Conservation (phyloP, 2,329 filamentous ascomycete species). For the Leptodontidium sp. region DNA sequence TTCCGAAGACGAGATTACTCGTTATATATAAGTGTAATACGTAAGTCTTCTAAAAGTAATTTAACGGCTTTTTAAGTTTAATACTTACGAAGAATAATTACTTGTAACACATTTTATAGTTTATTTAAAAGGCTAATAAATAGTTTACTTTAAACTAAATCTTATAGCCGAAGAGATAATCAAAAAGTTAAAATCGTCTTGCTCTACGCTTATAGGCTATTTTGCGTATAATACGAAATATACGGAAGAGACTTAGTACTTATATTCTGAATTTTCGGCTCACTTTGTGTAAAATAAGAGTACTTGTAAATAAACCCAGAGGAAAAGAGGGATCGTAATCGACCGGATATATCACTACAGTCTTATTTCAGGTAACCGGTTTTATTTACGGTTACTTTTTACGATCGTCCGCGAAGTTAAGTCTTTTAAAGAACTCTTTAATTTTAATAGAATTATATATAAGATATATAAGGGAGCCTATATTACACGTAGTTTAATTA, state of each 20-base stretch:
- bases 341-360: not conserved
- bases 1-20: not conserved
- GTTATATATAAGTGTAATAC: not conserved
- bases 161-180: not conserved
- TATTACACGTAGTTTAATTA: not conserved
- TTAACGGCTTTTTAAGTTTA: not conserved
- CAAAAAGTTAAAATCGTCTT: not conserved
- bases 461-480: not conserved
- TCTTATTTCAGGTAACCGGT: not conserved
- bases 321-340: not conserved
- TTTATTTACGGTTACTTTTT: not conserved
- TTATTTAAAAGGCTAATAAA: not conserved
- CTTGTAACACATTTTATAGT: not conserved
- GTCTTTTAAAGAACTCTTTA: not conserved
- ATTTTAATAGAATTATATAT: not conserved
- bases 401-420: not conserved
- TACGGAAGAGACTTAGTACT: not conserved
- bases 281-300: not conserved
- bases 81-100: not conserved
- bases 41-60: not conserved
- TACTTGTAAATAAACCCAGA: not conserved
- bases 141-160: not conserved
- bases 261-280: not conserved
- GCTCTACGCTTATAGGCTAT: not conserved
- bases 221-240: not conserved